Evolutionary conservation across 108 stramenopile genomes (phyloP).

Genomic region (Asterionellopsis glacialis): DNA sequence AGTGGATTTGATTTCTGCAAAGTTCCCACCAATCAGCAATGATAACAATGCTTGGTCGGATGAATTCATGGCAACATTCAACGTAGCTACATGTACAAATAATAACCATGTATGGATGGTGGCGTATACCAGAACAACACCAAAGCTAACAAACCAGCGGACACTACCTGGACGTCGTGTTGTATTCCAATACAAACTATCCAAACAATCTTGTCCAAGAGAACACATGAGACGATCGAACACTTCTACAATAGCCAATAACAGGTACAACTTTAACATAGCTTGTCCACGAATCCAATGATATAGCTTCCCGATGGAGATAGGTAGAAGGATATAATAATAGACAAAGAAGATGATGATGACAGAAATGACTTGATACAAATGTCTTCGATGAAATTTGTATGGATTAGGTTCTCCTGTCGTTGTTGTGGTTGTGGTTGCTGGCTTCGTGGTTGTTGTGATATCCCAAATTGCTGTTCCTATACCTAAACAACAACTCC

Average conservation of each 20-base stretch:
- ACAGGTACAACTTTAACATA: constrained; percentile 97
- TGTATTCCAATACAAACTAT: constrained; percentile 89
- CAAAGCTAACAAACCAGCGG: constrained; percentile 57
- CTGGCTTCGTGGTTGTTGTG: background rate
- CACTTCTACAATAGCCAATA: constrained; percentile 95
- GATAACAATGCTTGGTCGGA: constrained; percentile 72
- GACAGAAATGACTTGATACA: constrained; percentile 87
- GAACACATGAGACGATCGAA: constrained; percentile 93
- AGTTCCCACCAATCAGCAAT: constrained; percentile 94
- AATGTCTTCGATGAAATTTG: constrained; percentile 60
- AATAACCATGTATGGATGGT: constrained; percentile 67
- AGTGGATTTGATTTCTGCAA: constrained; percentile 96
- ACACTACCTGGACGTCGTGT: constrained; percentile 69
- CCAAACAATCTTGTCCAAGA: constrained; percentile 96
- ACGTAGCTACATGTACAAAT: constrained; percentile 77
- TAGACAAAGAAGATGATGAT: constrained; percentile 66
- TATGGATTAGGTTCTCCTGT: constrained; percentile 13
- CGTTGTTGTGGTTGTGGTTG: too few relatives aligned
- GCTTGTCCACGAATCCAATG: constrained; percentile 97
- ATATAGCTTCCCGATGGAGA: constrained; percentile 90
- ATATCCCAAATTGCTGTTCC: background rate
- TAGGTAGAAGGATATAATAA: constrained; percentile 55
- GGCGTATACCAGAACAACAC: constrained; percentile 75
- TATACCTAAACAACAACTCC: constrained; percentile 34
- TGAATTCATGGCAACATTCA: constrained; percentile 92